Evolutionary conservation across 1,284 basidiomycete species (phyloP), one percentile per base, ranked within the genome.

Genomic region (Flammula alnicola): DNA sequence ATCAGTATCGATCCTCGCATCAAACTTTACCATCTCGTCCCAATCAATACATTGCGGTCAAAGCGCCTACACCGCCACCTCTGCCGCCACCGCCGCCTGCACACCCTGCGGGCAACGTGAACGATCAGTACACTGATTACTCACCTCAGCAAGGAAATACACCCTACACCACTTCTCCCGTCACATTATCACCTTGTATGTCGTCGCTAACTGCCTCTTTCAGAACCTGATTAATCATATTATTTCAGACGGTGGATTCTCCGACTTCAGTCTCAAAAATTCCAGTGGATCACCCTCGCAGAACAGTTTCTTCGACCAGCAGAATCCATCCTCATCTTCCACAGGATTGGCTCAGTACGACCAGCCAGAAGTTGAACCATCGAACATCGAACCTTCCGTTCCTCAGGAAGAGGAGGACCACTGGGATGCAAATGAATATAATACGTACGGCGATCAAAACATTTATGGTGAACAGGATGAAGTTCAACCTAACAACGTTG

Each of bases 1-100:
- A 51, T 19, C 30, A 46, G 5, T 59, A 62, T 44, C 52, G 56
- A 26, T 51, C 60, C 20, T 47, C 53, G 30, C 49, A 51, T n/a
- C 48, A 52, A 45, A 55, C 49, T 36, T 59, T 37, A 30, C 51
- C 53, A 48, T 56, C 51, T 12, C 14, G 29, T 11, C 30, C 45
- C 10, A 37, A 31, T 44, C 49, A 17, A 31, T 56, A 49, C 30
- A 44, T 31, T 30, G 31, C 49, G 11, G 27, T 19, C 12, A 49
- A 40, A 40, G 50, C 41, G 46, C 60, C 41, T 49, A 51, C 47
- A 3, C 46, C 60, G 8, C 58, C 54, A 17, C 54, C 51, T 31
- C 49, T 56, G 30, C 44, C 51, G 35, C 47, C 43, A 22, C 56
- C 29, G 17, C 49, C 33, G 46, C 29, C 27, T 55, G 22, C 49